A percentile compares a stretch with the other conserved stretches of the same genome.
These are phyloP conservation scores for Poteriospumella lacustris DNA, from an alignment of 108 stramenopile genomes.

Conservation along the genomic window DNA sequence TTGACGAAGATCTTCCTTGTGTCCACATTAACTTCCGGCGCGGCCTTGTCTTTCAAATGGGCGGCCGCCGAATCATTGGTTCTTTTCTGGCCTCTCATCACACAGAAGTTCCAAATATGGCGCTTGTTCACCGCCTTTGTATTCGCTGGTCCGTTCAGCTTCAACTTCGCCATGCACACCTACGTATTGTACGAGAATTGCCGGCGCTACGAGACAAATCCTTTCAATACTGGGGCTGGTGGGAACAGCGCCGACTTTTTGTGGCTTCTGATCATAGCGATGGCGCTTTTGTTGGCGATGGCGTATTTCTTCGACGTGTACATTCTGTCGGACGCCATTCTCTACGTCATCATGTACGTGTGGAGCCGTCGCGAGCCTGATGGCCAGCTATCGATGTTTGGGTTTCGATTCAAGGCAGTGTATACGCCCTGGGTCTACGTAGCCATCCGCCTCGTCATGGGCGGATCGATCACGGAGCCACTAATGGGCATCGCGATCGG, in stretches of 20 bases:
- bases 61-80: not conserved
- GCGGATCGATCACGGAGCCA: conserved; percentile 21
- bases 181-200: conserved; percentile 19
- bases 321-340: conserved; percentile 15
- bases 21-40: conserved; percentile 26
- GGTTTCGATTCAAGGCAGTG: conserved; percentile 35
- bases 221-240: conserved; percentile 55
- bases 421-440: conserved; percentile 52
- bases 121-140: conserved; percentile 35
- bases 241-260: conserved; percentile 47
- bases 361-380: conserved; percentile 41
- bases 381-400: conserved; percentile 39
- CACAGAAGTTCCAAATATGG: conserved; percentile 44
- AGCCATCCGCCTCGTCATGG: conserved; percentile 30
- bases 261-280: conserved; percentile 44
- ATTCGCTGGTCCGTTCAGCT: conserved; percentile 32
- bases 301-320: conserved; percentile 25
- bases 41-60: conserved; percentile 4
- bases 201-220: conserved; percentile 45
- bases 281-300: conserved; percentile 27
- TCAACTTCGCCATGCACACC: conserved; percentile 33
- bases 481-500: conserved; percentile 52
- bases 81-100: conserved; percentile 37
- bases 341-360: conserved; percentile 52
- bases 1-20: conserved; percentile 45